Base-by-base conservation (phyloP, 1,284 basidiomycete genomes). In the Peniophora sp. region DNA sequence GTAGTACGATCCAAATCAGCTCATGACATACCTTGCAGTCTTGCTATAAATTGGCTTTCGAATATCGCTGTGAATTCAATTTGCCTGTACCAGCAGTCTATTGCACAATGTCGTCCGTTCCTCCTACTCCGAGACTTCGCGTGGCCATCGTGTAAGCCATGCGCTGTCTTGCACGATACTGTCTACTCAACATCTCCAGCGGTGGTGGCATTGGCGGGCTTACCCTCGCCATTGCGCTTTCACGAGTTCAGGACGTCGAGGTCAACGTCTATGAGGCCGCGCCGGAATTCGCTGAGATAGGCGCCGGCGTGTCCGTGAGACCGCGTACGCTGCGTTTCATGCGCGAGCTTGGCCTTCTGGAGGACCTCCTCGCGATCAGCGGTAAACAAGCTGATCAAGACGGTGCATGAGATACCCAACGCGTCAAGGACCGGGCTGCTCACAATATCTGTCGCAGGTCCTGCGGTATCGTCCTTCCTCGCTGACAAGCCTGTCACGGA, bases 301-400 rank as follows among this genome's bases (percentile, higher is more conserved):
- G 74, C 3, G 75, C 75, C 10, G 75, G 74, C 1, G 69, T 76
- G 17, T 72, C 71, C 68, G 70, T 76, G 24, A 74, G 72, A 71
- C 62, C 61, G 10, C 56, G 64, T 45, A 66, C 73, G 11, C 75
- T 74, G 74, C 61, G 60, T 34, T 72, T 76, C 27, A 56, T 77
- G 15, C 59, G 69, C 45, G 53, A 61, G 6, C 66, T 76, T 50
- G 72, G 70, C 2, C 59, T 77, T 43, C 66, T 62, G 5, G 46
- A 60, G 3, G 61, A 71, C 20, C 70, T 76, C 49, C 62, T 68
- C 12, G 64, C 65, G 49, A 68, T 74, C 9, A 71, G 73, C 1
- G 70, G 73, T 56, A 66, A 68, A 9, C 68, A 68, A 51, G 66
- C 63, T 53, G 15, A 27, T 27, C 42, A 32, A 12, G 3, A 20